Evolutionary conservation across 2,329 filamentous ascomycete species (phyloP).

Genomic region (Exophiala phaeomuriformis): DNA sequence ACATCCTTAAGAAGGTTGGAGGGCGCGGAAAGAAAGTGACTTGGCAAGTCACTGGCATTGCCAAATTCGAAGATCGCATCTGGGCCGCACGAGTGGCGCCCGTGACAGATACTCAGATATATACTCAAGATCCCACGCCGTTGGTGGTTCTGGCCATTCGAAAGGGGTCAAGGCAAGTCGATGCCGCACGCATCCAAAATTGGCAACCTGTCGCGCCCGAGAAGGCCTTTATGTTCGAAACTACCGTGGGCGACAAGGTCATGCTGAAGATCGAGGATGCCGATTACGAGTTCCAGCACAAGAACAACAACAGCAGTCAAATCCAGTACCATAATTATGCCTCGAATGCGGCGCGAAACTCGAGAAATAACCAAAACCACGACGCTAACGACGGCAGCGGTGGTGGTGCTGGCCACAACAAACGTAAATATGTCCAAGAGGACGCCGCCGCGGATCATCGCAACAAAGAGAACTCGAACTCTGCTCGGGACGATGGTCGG

Average conservation of each 20-base stretch:
- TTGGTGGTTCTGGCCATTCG: constrained; percentile 76
- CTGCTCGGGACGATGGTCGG: constrained; percentile 27
- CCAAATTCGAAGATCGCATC: constrained; percentile 67
- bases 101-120: constrained; percentile 58
- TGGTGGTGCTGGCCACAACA: constrained; percentile 48
- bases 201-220: constrained; percentile 72
- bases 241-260: constrained; percentile 77
- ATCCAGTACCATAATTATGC: not conserved
- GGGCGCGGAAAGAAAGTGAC: constrained; percentile 75
- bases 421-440: constrained; percentile 52
- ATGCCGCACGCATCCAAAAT: constrained; percentile 71
- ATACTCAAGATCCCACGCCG: constrained; percentile 72
- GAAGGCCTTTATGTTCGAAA: constrained; percentile 69
- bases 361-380: not conserved
- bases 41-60: constrained; percentile 76
- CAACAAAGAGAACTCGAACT: constrained; percentile 33
- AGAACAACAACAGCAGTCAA: no score
- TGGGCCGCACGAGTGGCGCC: constrained; percentile 81
- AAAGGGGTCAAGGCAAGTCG: constrained; percentile 66
- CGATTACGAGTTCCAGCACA: constrained; percentile 31
- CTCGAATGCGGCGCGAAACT: constrained; percentile 3
- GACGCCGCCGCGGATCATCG: constrained; percentile 37
- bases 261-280: constrained; percentile 74
- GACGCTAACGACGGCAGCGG: constrained; percentile 48
- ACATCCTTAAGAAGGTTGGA: constrained; percentile 73